phyloP scores from a whole-genome alignment of 805 yeast species.

The Diddensiella caesifluorescens region DNA sequence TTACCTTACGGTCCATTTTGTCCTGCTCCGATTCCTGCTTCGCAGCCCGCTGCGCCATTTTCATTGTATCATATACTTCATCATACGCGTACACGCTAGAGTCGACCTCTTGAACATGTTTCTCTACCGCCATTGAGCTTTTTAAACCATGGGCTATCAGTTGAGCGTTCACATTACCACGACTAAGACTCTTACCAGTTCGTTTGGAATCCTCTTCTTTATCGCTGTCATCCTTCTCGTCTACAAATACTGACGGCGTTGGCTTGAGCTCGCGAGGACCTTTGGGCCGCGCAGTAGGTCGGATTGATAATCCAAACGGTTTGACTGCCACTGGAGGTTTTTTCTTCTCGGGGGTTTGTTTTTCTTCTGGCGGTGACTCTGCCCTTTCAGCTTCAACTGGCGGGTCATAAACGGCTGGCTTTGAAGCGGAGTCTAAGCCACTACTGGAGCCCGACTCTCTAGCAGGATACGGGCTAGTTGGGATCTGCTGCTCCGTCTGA shows the following conservation, averaged over 20 bases:
- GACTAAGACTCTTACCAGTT: constrained; percentile 12
- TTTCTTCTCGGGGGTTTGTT: neutral
- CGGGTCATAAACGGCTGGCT: neutral
- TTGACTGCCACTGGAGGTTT: constrained; percentile 6
- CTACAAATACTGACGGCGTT: constrained; percentile 8
- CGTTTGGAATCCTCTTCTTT: constrained; percentile 7
- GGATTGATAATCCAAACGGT: constrained; percentile 5
- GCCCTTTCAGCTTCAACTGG: neutral
- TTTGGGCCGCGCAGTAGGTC: constrained; percentile 11
- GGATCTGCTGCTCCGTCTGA: neutral
- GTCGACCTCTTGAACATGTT: constrained; percentile 10
- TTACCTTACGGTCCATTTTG: constrained; percentile 8
- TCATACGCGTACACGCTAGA: constrained; percentile 38
- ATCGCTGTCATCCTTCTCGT: constrained; percentile 9
- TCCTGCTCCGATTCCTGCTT: neutral
- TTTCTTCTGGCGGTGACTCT: neutral
- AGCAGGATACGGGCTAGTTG: neutral
- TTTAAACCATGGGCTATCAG: constrained; percentile 11
- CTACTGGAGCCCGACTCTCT: too few relatives aligned
- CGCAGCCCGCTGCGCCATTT: constrained; percentile 23
- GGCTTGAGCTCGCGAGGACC: constrained; percentile 14
- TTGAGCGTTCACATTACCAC: constrained; percentile 11
- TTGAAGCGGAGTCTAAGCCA: neutral
- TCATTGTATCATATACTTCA: constrained; percentile 43
- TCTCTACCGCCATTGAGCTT: constrained; percentile 8